Evolutionary conservation across 257 asterid genomes (phyloP), one percentile per base, ranked within the genome.

Genomic region (Lycium barbarum): DNA sequence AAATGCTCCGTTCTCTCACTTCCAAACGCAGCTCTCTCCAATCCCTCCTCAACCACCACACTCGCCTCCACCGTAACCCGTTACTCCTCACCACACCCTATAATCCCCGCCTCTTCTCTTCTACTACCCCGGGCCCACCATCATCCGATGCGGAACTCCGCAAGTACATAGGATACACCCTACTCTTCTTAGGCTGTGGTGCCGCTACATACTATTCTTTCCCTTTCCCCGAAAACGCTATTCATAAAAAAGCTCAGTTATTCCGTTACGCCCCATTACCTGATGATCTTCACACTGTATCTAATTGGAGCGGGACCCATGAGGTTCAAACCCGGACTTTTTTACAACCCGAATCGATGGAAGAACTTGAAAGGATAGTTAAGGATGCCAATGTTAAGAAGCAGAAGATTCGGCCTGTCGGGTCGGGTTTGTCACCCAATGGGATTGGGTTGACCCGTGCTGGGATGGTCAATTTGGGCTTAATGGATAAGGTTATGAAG

Each of bases 261-360:
- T 96, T 96, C 89, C 97, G 97, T 57, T 96, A 96, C 91, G 97
- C 97, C 55, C 97, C 98, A 0, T 92, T 96, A 1, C 99, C 98
- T 0, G 92, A 95, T 4, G 98, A 95, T 86, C 97, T 96, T 40
- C 99, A 96, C 87, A 91, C 98, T 1, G 93, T 95, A 1, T 90
- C 99, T 84, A 96, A 96, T 70, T 96, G 99, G 99, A 95, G 98
- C 84, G 99, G 98, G 83, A 96, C 98, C 13, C 98, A 96, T 83
- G 98, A 95, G 79, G 97, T 96, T 66, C 98, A 93, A 20, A 96
- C 99, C n/a, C 97, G 95, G 17, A 90, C 84, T 2, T 96, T 95
- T 74, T 55, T 95, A 65, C 98, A 96, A 91, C 98, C 99, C n/a
- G 99, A 96, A 36, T 72, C 79, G 12, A 33, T 89, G 3, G 61